A percentile compares a stretch with the other conserved stretches of the same genome.
These are phyloP conservation scores for Erodium texanum DNA, from an alignment of 441 rosid genomes.

Conservation along the genomic window DNA sequence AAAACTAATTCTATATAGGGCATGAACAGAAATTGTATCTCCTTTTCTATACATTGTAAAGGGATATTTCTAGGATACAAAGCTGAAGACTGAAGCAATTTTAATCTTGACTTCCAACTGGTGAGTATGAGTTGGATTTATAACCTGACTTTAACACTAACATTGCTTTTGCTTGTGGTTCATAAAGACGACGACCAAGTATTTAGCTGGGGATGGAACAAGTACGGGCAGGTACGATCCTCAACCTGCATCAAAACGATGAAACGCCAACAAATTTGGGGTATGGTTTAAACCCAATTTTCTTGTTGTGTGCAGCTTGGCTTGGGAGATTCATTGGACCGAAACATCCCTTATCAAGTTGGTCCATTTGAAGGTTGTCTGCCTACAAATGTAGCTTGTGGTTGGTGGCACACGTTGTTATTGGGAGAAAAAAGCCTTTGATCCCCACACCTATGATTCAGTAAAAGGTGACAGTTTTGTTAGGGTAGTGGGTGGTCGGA, in stretches of 20 bases:
- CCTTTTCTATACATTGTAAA: too few species aligned
- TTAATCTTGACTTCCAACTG: too few species aligned
- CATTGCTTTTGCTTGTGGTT: not conserved
- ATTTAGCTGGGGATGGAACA: slow-evolving; percentile 99
- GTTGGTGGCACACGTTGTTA: slow-evolving; percentile 98
- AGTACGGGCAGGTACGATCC: slow-evolving; percentile 86
- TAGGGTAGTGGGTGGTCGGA: not conserved
- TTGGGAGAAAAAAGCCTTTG: slow-evolving; percentile 51
- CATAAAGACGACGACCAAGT: slow-evolving; percentile 58
- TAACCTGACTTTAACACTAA: not conserved
- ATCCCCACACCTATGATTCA: slow-evolving; percentile 12
- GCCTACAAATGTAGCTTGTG: slow-evolving; percentile 68
- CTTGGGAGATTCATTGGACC: slow-evolving; percentile 72
- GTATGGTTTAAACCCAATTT: not conserved
- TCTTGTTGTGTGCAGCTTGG: slow-evolving; percentile 56
- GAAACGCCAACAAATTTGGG: not conserved
- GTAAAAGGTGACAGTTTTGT: not conserved
- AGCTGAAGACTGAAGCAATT: too few species aligned
- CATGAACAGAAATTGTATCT: too few species aligned
- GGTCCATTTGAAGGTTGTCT: slow-evolving; percentile 41
- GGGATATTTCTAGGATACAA: too few species aligned
- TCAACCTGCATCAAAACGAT: not conserved
- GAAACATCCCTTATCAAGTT: slow-evolving; percentile 66
- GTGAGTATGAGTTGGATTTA: not conserved
- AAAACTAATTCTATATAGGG: too few species aligned